Conservation (phyloP, 441 rosid genomes). For the Daphne laureola region DNA sequence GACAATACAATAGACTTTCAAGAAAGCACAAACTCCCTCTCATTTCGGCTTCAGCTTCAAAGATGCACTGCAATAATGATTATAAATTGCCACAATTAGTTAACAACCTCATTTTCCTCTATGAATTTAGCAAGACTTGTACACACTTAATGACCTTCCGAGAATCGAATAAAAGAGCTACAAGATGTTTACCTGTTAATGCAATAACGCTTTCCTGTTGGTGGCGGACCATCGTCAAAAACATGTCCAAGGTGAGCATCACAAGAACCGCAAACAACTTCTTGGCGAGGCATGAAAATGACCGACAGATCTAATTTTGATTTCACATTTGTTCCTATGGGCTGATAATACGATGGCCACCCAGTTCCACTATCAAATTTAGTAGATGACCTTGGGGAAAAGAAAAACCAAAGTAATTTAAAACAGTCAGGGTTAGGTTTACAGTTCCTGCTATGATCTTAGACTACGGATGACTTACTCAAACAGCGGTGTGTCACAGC, state of each 20-base stretch:
- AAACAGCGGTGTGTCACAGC: conserved; percentile 71
- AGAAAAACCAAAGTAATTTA: conserved; percentile 7
- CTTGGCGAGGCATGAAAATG: conserved; percentile 90
- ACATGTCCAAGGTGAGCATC: conserved; percentile 87
- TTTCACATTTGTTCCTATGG: conserved; percentile 60
- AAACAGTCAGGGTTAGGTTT: not conserved
- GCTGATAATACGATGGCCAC: conserved; percentile 88
- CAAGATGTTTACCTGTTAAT: conserved; percentile 52
- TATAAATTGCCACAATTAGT: not conserved
- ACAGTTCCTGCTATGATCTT: not conserved
- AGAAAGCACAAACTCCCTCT: conserved; percentile 2
- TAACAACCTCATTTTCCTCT: not conserved
- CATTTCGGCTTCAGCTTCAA: conserved; percentile 45
- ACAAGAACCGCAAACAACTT: conserved; percentile 60
- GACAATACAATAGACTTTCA: too few relatives aligned
- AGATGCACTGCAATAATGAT: conserved; percentile 48
- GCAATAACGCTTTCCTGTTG: conserved; percentile 77
- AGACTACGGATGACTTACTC: conserved; percentile 36
- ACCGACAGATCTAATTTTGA: conserved; percentile 67
- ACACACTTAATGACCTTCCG: not conserved
- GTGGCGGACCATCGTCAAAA: conserved; percentile 80
- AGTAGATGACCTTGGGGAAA: conserved; percentile 50
- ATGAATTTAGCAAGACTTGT: not conserved
- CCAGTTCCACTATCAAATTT: conserved; percentile 95
- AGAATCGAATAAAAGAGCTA: not conserved